Evolutionary conservation across 2,329 filamentous ascomycete species (phyloP).

Genomic region (Bisporella sp.): DNA sequence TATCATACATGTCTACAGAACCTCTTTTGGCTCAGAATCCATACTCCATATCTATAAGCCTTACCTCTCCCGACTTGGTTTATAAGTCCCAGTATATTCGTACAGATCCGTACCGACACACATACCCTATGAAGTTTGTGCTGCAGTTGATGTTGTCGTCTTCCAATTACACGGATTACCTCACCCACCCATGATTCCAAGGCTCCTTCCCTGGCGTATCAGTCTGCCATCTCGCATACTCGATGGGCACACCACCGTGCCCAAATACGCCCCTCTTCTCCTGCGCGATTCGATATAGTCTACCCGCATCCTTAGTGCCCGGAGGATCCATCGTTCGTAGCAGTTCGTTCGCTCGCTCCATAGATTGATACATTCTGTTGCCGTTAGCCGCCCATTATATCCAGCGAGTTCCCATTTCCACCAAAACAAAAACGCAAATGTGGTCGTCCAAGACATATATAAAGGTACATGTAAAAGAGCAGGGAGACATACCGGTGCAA

Average conservation of each 20-base stretch:
- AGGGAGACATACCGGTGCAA: constrained; percentile 53
- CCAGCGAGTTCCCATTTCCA: background rate
- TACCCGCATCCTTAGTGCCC: constrained; percentile 53
- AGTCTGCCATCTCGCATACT: constrained; percentile 80
- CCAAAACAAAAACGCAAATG: background rate
- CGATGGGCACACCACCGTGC: constrained; percentile 71
- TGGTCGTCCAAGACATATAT: background rate
- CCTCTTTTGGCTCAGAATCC: too few relatives aligned
- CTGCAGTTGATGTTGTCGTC: too few relatives aligned
- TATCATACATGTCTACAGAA: too few relatives aligned
- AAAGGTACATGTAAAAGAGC: background rate
- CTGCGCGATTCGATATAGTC: constrained; percentile 82
- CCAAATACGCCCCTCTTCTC: constrained; percentile 81
- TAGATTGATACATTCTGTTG: constrained; percentile 61
- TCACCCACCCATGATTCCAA: constrained; percentile 95
- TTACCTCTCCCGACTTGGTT: too few relatives aligned
- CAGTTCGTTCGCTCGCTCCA: constrained; percentile 81
- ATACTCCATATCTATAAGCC: too few relatives aligned
- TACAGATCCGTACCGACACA: too few relatives aligned
- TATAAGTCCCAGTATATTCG: too few relatives aligned
- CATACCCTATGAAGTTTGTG: too few relatives aligned
- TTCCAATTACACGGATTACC: constrained; percentile 27
- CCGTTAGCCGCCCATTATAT: background rate
- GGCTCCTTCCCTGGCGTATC: constrained; percentile 71
- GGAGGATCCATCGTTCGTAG: constrained; percentile 54